Conservation (phyloP, 148 eudicot genomes). For the Nepenthes gracilis region DNA sequence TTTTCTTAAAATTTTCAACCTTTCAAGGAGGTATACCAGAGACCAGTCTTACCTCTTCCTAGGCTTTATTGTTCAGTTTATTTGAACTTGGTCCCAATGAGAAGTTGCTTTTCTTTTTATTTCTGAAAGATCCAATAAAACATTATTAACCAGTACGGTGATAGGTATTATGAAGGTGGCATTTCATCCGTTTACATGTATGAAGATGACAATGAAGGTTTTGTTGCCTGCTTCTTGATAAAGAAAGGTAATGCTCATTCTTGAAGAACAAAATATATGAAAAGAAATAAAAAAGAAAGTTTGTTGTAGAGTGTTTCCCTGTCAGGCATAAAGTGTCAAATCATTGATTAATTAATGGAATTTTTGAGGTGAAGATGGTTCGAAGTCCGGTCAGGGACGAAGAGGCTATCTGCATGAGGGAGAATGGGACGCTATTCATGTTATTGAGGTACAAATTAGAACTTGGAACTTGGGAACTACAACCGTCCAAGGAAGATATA, state of each 20-base stretch:
- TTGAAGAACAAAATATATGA: not conserved
- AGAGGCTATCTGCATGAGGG: constrained; percentile 95
- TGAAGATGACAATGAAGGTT: constrained; percentile 88
- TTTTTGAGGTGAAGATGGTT: constrained; percentile 50
- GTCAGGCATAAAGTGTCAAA: not conserved
- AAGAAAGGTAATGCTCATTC: constrained; percentile 60
- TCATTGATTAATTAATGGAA: constrained; percentile 10
- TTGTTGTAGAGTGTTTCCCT: not conserved
- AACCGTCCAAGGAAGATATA: not conserved
- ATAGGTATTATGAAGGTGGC: constrained; percentile 99
- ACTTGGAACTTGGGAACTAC: not conserved
- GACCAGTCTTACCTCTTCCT: constrained; percentile 39
- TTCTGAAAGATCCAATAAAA: constrained; percentile 4
- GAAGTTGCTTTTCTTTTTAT: not conserved
- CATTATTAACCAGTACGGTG: constrained; percentile 23
- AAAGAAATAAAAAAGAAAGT: not conserved
- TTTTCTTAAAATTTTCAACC: no score
- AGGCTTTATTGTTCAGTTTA: constrained; percentile 4
- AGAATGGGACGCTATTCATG: constrained; percentile 98
- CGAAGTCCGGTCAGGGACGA: constrained; percentile 80
- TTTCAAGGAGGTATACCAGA: no score
- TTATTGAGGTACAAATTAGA: constrained; percentile 53
- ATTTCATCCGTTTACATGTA: constrained; percentile 93
- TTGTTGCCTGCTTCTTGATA: constrained; percentile 87
- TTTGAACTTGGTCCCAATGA: not conserved